Evolutionary conservation across 176 grass and related monocot genomes (phyloP).

Genomic region (Microstegium vimineum): DNA sequence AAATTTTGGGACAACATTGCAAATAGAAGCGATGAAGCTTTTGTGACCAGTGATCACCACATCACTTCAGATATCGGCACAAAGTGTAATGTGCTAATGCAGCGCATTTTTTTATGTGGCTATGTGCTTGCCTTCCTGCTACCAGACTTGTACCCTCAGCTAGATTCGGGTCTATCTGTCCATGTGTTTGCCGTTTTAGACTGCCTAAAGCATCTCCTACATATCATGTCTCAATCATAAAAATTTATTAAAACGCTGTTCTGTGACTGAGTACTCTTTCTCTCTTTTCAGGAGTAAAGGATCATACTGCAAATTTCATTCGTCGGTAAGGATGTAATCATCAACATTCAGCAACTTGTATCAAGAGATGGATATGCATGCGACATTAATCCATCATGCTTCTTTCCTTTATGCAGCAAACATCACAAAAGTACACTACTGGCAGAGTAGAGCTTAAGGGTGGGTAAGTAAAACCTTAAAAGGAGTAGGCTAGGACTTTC

Average conservation of each 20-base stretch:
- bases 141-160: not conserved
- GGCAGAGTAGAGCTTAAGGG: constrained; percentile 83
- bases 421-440: constrained; percentile 70
- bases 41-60: not conserved
- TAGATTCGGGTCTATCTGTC: not conserved
- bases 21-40: not conserved
- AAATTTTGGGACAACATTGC: not conserved
- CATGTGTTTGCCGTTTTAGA: constrained; percentile 9
- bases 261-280: not conserved
- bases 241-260: constrained; percentile 3
- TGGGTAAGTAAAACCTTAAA: constrained; percentile 59
- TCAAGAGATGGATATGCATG: not conserved
- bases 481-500: not conserved
- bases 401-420: constrained; percentile 48
- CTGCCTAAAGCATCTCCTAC: not conserved
- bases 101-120: not conserved
- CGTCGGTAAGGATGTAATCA: constrained; percentile 55
- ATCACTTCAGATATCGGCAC: not conserved
- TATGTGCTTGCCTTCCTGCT: not conserved
- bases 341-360: constrained; percentile 5
- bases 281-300: constrained; percentile 59
- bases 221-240: not conserved
- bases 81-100: not conserved
- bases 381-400: constrained; percentile 11
- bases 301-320: constrained; percentile 85